Percentiles rank a stretch among this genome's conserved stretches.
Conservation (phyloP, 2,329 filamentous ascomycete species). For the Ceratocystis alfenasii region DNA sequence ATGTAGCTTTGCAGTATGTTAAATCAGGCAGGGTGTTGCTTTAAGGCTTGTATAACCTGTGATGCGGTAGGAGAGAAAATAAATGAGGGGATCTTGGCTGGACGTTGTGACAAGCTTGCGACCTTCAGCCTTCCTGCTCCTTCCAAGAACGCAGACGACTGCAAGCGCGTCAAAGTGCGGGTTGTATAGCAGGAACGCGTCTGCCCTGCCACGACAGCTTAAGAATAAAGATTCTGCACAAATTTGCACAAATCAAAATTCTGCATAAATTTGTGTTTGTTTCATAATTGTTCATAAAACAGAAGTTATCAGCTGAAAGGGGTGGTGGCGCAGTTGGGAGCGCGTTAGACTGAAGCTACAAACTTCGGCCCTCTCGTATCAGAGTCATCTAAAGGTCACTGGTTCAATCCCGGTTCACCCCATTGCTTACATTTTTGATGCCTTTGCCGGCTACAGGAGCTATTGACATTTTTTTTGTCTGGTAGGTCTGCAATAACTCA, state of each 20-base stretch:
- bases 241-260: not conserved
- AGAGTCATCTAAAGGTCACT: constrained; percentile 23
- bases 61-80: not conserved
- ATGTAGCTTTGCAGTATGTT: not conserved
- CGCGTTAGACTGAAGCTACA: constrained; percentile 22
- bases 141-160: constrained; percentile 4
- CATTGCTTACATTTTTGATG: not conserved
- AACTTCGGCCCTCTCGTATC: constrained; percentile 19
- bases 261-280: not conserved
- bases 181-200: constrained; percentile 13
- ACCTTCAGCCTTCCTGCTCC: constrained; percentile 18
- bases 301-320: not conserved
- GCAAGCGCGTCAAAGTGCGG: constrained; percentile 16
- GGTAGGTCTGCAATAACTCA: too few species aligned
- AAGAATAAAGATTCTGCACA: not conserved
- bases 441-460: not conserved
- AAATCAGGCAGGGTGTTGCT: not conserved
- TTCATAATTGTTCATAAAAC: not conserved
- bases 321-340: constrained; percentile 22
- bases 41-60: not conserved
- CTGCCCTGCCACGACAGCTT: not conserved
- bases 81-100: not conserved
- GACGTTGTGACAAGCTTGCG: not conserved
- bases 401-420: constrained; percentile 23
- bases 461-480: not conserved